phyloP scores from a whole-genome alignment of 441 rosid genomes.

The Iberis amara region DNA sequence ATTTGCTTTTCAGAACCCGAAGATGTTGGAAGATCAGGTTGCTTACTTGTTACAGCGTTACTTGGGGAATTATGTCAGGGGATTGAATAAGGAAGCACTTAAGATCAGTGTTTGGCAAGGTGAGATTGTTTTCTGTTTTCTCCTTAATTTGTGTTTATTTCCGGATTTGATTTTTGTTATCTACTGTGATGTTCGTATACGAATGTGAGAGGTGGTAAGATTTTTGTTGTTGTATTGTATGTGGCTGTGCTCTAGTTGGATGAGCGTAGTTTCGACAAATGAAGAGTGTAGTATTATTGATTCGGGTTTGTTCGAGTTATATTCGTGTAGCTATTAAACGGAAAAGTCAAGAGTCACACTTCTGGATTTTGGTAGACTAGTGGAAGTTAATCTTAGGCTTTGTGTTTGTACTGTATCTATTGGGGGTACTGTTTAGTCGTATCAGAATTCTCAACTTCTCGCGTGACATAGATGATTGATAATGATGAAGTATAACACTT shows the following conservation, averaged over 20 bases:
- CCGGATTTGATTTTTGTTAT: background rate
- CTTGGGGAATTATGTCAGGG: constrained; percentile 84
- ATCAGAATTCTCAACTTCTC: background rate
- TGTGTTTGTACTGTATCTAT: constrained; percentile 1
- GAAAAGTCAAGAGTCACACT: background rate
- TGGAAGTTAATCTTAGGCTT: background rate
- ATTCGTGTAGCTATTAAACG: background rate
- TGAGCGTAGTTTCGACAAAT: background rate
- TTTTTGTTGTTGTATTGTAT: background rate
- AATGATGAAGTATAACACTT: background rate
- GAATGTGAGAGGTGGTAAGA: constrained; percentile 10
- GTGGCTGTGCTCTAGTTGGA: background rate
- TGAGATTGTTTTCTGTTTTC: background rate
- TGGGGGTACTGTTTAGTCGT: background rate
- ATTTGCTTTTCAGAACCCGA: constrained; percentile 22
- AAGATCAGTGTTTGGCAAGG: constrained; percentile 98
- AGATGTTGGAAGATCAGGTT: constrained; percentile 98
- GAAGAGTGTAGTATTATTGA: too few relatives aligned
- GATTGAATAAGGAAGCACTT: constrained; percentile 88
- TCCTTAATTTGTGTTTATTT: too few relatives aligned
- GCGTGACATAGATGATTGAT: background rate
- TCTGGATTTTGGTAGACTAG: constrained; percentile 14
- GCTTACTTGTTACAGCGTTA: constrained; percentile 79
- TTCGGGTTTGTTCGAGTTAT: background rate
- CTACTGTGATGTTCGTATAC: background rate